Evolutionary conservation across 2,329 filamentous ascomycete species (phyloP).

Genomic region (Epichloe glyceriae): DNA sequence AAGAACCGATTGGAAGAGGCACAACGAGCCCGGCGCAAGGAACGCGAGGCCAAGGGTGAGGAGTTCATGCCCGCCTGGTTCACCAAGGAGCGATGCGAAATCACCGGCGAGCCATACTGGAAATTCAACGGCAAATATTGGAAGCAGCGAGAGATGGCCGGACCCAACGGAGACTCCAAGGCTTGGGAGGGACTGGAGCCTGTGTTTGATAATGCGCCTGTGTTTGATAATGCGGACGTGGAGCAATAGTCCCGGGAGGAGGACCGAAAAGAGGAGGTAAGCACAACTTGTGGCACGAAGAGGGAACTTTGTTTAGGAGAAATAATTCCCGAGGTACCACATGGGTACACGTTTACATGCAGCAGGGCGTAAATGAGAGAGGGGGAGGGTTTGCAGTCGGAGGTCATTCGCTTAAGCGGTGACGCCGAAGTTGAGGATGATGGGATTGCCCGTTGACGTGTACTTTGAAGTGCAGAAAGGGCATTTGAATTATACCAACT

Average conservation of each 20-base stretch:
- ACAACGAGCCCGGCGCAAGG: constrained; percentile 63
- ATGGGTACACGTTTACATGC: too few species aligned
- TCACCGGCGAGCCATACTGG: constrained; percentile 87
- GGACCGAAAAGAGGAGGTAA: not conserved
- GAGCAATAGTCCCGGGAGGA: constrained; percentile 4
- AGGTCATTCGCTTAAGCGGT: too few species aligned
- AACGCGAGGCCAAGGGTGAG: constrained; percentile 64
- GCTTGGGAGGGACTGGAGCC: constrained; percentile 65
- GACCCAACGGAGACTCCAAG: constrained; percentile 39
- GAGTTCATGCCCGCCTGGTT: constrained; percentile 86
- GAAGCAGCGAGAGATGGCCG: constrained; percentile 56
- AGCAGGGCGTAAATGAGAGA: too few species aligned
- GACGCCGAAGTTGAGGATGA: too few species aligned
- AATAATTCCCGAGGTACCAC: too few species aligned
- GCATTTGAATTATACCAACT: too few species aligned
- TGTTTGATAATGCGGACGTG: constrained; percentile 39
- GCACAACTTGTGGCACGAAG: not conserved
- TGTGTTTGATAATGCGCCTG: constrained; percentile 51
- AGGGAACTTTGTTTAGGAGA: too few species aligned
- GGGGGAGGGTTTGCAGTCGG: too few species aligned
- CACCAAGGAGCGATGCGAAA: constrained; percentile 52
- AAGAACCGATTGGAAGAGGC: constrained; percentile 92
- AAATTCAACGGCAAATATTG: constrained; percentile 82
- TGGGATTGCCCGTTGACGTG: too few species aligned
- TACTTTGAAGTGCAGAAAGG: too few species aligned